Evolutionary conservation across 306 rosid genomes (phyloP).

Genomic region (Astragalus glycyphyllos): DNA sequence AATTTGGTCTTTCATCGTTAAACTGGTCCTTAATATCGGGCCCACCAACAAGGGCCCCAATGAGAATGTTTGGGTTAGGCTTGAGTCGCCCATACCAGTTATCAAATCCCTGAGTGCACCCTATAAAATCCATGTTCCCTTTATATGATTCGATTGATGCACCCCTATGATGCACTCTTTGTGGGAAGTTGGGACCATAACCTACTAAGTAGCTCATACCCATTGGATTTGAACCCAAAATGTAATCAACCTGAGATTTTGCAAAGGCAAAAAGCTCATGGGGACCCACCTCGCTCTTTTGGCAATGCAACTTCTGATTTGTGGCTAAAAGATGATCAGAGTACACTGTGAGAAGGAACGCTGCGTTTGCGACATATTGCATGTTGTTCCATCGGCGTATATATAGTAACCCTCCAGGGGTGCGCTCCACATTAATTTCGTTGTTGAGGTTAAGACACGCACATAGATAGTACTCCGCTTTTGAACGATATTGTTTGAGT

Average conservation of each 20-base stretch:
- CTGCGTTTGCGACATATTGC: constrained; percentile 71
- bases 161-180: constrained; percentile 84
- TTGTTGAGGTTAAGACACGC: constrained; percentile 73
- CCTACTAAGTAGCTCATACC: constrained; percentile 74
- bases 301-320: constrained; percentile 56
- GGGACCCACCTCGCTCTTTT: constrained; percentile 45
- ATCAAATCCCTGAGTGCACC: constrained; percentile 83
- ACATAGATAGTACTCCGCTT: constrained; percentile 70
- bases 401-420: constrained; percentile 82
- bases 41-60: constrained; percentile 87
- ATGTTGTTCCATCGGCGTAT: constrained; percentile 87
- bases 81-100: constrained; percentile 58
- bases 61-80: constrained; percentile 65
- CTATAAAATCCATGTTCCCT: constrained; percentile 63
- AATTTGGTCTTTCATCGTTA: constrained; percentile 67
- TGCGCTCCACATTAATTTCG: constrained; percentile 59
- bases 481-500: constrained; percentile 61
- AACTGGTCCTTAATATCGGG: constrained; percentile 64
- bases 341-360: constrained; percentile 69
- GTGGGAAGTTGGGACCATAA: constrained; percentile 56
- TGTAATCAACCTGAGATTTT: constrained; percentile 80
- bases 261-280: constrained; percentile 56
- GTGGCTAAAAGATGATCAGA: constrained; percentile 61
- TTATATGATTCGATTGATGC: constrained; percentile 69
- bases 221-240: constrained; percentile 81